Base-by-base conservation (phyloP, 2,329 filamentous ascomycete genomes). In the Dryadomyces sulphureus region DNA sequence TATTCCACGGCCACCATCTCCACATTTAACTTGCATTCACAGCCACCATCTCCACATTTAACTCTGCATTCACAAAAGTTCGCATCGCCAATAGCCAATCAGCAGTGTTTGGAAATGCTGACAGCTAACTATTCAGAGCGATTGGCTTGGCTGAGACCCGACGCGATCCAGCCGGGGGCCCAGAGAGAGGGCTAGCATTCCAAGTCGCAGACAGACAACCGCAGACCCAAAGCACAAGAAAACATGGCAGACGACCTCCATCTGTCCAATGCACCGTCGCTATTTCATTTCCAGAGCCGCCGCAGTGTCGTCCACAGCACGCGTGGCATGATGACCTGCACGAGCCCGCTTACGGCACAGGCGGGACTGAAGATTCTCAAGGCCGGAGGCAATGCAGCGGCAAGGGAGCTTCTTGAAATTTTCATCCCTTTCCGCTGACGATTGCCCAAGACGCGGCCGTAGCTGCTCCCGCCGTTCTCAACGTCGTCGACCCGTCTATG, bases 271-370 rank as follows among this genome's bases (percentile, higher is more conserved):
- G 27, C 38, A 2, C 27, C 40, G 35, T 41, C 45, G 14, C 45
- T 59, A 47, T 48, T 52, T 38, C 45, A 45, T 17, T 58, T 56
- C 57, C 65, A 84, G 9, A 90, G 86, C 52, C 76, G 90, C 34
- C 74, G 90, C 50, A 94, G 89, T 55, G 87, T 92, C 21, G 85
- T 95, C 9, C 87, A 96, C 60, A 93, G 87, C 59, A 87, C 83
- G 1, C 81, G 88, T 57, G 89, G 87, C 32, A 94, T 96, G 47
- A 84, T 95, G 40, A 77, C 87, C 20, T 92, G 83, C 59, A 84
- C 87, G 1, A 88, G 94, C 58, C 88, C 90, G 12, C 69, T 95
- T 40, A 90, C 90, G 5, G 82, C 84, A 19, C 82, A 84, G 62
- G 92, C 87, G 47, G 90, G 90, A 17, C 74, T 94, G 41, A 76